Evolutionary conservation across 2,329 filamentous ascomycete genomes (phyloP).

Genomic region (Thielaviopsis euricoi): DNA sequence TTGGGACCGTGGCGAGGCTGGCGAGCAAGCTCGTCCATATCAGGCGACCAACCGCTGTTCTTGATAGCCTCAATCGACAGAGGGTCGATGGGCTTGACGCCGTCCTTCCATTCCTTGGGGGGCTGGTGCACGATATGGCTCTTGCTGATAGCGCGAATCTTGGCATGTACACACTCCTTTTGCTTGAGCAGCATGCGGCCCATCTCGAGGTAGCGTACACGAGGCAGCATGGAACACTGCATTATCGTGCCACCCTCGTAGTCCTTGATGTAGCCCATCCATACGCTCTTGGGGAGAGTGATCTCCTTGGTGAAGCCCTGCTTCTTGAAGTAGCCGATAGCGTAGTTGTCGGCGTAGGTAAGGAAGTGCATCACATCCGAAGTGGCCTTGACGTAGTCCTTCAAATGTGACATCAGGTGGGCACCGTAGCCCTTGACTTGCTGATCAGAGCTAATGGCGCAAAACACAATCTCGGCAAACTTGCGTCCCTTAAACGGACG

Average conservation of each 20-base stretch:
- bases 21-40: conserved; percentile 93
- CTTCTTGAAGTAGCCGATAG: conserved; percentile 98
- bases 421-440: conserved; percentile 98
- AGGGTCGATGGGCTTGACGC: conserved; percentile 62
- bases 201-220: conserved; percentile 82
- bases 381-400: conserved; percentile 95
- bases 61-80: conserved; percentile 77
- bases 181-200: conserved; percentile 93
- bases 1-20: conserved; percentile 92
- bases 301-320: conserved; percentile 99
- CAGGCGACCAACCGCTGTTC: conserved; percentile 83
- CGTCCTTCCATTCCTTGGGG: conserved; percentile 71
- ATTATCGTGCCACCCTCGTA: conserved; percentile 98
- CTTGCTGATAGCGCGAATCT: conserved; percentile 81
- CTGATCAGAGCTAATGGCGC: conserved; percentile 91
- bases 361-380: conserved; percentile 97
- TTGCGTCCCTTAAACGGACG: conserved; percentile 79
- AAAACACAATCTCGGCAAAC: conserved; percentile 98
- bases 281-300: conserved; percentile 70
- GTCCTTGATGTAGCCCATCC: conserved; percentile 99
- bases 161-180: conserved; percentile 86
- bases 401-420: conserved; percentile 93
- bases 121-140: conserved; percentile 76
- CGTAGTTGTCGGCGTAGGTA: conserved; percentile 97
- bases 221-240: conserved; percentile 96